Evolutionary conservation across 176 grass and related monocot genomes (phyloP).

Genomic region (Microstegium vimineum): DNA sequence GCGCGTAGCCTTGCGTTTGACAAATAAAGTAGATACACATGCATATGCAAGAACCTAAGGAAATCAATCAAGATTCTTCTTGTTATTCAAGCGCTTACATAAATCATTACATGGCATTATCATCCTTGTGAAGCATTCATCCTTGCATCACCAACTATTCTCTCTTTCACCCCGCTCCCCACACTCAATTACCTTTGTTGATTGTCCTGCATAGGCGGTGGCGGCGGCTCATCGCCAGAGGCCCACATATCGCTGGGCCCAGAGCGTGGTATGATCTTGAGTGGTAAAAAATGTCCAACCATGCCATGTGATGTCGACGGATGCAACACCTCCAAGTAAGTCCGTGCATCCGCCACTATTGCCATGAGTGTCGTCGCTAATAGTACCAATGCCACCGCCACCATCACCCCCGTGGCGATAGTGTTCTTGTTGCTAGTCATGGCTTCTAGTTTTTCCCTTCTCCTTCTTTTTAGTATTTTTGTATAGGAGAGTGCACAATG

Average conservation of each 20-base stretch:
- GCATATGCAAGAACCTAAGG: too few species aligned
- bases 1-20: too few species aligned
- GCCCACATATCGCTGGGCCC: background rate
- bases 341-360: background rate
- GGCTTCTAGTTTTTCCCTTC: background rate
- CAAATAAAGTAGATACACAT: too few species aligned
- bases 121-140: too few species aligned
- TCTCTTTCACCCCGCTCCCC: background rate
- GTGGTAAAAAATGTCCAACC: background rate
- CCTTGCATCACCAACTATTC: background rate
- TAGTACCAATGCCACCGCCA: background rate
- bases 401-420: fast-evolving
- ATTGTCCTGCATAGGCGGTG: background rate
- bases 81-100: background rate
- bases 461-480: background rate
- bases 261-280: background rate
- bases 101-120: background rate
- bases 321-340: background rate
- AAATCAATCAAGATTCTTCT: background rate
- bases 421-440: background rate
- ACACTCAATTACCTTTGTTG: background rate
- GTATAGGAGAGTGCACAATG: background rate
- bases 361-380: background rate
- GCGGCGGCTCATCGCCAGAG: too few species aligned
- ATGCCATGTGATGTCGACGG: background rate